These are phyloP conservation scores for Sphagnum contortum DNA, from an alignment of 225 moss, liverwort and hornwort species.

Conservation along the genomic window DNA sequence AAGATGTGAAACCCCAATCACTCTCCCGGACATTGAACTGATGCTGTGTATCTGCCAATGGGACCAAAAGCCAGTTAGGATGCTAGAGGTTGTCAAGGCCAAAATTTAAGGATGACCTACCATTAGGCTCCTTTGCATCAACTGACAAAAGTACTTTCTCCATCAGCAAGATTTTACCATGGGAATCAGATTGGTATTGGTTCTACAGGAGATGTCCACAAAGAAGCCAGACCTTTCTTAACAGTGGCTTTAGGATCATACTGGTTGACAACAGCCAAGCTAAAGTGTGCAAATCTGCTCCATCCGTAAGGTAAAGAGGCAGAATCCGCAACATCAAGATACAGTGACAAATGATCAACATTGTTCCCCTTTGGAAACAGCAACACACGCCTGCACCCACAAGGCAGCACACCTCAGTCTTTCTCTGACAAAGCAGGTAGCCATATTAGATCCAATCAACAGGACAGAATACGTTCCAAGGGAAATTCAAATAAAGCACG, in stretches of 20 bases:
- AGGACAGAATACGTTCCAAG: neutral
- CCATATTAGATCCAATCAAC: no score
- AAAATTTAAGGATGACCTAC: no score
- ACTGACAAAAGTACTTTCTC: no score
- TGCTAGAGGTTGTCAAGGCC: neutral
- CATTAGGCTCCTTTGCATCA: no score
- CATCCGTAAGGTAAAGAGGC: constrained; percentile 62
- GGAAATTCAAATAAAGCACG: no score
- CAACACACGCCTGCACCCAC: constrained; percentile 63
- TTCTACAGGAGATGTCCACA: no score
- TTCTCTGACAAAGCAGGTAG: no score
- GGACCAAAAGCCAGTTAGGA: neutral
- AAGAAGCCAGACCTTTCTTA: constrained; percentile 52
- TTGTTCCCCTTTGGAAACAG: constrained; percentile 79
- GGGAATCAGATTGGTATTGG: no score
- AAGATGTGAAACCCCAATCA: constrained; percentile 80
- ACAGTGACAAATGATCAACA: constrained; percentile 74
- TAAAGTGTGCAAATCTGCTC: constrained; percentile 84
- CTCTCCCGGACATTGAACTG: constrained; percentile 71
- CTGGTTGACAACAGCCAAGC: constrained; percentile 70
- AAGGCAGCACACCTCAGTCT: no score
- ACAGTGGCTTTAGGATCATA: constrained; percentile 57
- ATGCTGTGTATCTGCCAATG: constrained; percentile 63
- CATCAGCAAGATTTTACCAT: no score
- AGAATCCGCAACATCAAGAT: constrained; percentile 78